These are phyloP conservation scores for Endocalyx cinctus DNA, from an alignment of 2,329 filamentous ascomycete genomes.

Conservation along the genomic window DNA sequence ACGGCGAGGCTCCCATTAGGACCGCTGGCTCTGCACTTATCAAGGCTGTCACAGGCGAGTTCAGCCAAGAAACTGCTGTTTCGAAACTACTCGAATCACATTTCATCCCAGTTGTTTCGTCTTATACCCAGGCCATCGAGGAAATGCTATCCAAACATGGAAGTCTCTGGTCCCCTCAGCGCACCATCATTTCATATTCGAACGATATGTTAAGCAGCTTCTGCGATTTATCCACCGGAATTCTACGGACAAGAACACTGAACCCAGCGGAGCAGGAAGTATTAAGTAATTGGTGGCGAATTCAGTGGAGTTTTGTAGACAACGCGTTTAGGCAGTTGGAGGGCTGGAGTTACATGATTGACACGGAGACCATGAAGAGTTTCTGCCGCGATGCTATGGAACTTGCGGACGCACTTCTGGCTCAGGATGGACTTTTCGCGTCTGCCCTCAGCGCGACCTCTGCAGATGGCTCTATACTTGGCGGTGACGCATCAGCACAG, in stretches of 20 bases:
- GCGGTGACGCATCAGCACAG: slow-evolving; percentile 17
- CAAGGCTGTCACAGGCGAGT: slow-evolving; percentile 72
- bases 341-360: slow-evolving; percentile 71
- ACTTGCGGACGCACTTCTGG: slow-evolving; percentile 79
- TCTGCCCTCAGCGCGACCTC: slow-evolving; percentile 50
- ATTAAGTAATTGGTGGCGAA: slow-evolving; percentile 75
- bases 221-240: slow-evolving; percentile 51
- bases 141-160: slow-evolving; percentile 35
- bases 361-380: slow-evolving; percentile 77
- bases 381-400: slow-evolving; percentile 96
- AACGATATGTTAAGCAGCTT: slow-evolving; percentile 53
- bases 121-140: slow-evolving; percentile 38
- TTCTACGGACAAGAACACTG: slow-evolving; percentile 51
- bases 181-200: slow-evolving; percentile 52
- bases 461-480: slow-evolving; percentile 33
- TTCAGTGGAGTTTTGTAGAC: slow-evolving; percentile 75
- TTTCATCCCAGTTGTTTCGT: slow-evolving; percentile 38
- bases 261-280: slow-evolving; percentile 58
- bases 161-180: slow-evolving; percentile 53
- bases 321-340: slow-evolving; percentile 81
- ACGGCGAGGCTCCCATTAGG: slow-evolving; percentile 73
- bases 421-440: slow-evolving; percentile 78
- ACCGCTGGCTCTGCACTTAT: slow-evolving; percentile 77
- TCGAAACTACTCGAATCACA: slow-evolving; percentile 40
- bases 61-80: slow-evolving; percentile 47